phyloP scores from a whole-genome alignment of 2,329 filamentous ascomycete genomes.

The Aureobasidium sp. region DNA sequence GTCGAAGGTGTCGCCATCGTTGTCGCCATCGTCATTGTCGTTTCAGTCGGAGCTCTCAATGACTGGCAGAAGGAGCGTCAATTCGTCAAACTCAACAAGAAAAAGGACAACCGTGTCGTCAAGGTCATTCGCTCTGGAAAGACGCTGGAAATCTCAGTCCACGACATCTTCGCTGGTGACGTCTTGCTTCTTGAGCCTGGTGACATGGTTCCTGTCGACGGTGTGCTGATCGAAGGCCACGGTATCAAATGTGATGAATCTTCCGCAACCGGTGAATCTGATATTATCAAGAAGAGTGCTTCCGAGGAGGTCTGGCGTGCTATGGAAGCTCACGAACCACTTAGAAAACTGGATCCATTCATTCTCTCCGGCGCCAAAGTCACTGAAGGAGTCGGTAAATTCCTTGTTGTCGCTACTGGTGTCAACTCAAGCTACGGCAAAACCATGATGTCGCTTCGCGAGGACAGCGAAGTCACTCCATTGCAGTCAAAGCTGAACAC shows the following conservation, averaged over 20 bases:
- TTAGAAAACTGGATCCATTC: conserved; percentile 70
- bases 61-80: conserved; percentile 78
- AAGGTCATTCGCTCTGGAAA: conserved; percentile 71
- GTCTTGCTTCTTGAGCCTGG: conserved; percentile 67
- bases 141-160: conserved; percentile 60
- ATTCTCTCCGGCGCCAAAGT: conserved; percentile 83
- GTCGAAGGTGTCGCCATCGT: conserved; percentile 76
- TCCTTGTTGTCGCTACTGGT: conserved; percentile 68
- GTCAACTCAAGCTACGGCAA: conserved; percentile 69
- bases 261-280: conserved; percentile 69
- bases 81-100: conserved; percentile 72
- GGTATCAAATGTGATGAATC: conserved; percentile 68
- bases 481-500: conserved; percentile 71
- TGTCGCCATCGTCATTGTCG: conserved; percentile 67
- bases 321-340: conserved; percentile 54
- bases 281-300: conserved; percentile 60
- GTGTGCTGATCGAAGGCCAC: conserved; percentile 62
- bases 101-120: conserved; percentile 68
- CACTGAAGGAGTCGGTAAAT: conserved; percentile 66
- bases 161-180: conserved; percentile 67
- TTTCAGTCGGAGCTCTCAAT: conserved; percentile 68
- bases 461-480: conserved; percentile 70
- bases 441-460: conserved; percentile 69
- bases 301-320: conserved; percentile 60
- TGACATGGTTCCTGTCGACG: conserved; percentile 64